These are phyloP conservation scores for Paracorniculantispora psalliotae DNA, from an alignment of 2,329 filamentous ascomycete genomes.

Conservation along the genomic window DNA sequence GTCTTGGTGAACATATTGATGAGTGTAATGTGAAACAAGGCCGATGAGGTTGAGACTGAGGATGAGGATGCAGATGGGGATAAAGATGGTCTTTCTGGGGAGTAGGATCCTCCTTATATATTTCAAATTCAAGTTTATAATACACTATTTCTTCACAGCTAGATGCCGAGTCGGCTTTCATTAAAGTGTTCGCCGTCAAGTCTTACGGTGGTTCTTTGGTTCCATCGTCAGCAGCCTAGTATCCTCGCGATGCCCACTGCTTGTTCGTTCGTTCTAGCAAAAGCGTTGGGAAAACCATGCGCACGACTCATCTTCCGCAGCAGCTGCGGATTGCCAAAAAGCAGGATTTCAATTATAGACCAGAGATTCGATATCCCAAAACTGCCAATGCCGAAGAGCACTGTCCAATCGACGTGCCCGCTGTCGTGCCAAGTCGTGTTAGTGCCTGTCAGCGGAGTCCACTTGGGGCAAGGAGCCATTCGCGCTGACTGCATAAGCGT, in stretches of 20 bases:
- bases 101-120: not conserved
- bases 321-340: not conserved
- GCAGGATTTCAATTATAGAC: not conserved
- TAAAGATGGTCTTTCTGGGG: not conserved
- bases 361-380: not conserved
- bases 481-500: conserved; percentile 5
- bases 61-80: not conserved
- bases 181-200: not conserved
- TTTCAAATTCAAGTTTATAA: not conserved
- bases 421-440: not conserved
- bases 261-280: not conserved
- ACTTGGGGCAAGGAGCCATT: not conserved
- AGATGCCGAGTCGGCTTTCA: not conserved
- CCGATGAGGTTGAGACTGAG: not conserved
- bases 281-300: not conserved
- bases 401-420: not conserved
- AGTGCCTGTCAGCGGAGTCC: conserved; percentile 4
- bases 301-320: not conserved
- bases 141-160: not conserved
- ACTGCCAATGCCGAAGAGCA: not conserved
- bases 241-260: not conserved
- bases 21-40: not conserved
- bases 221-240: not conserved
- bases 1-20: conserved; percentile 7
- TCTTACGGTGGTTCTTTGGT: not conserved